These are phyloP conservation scores for Naganishia sp. DNA, from an alignment of 1,284 basidiomycete species.

Conservation along the genomic window DNA sequence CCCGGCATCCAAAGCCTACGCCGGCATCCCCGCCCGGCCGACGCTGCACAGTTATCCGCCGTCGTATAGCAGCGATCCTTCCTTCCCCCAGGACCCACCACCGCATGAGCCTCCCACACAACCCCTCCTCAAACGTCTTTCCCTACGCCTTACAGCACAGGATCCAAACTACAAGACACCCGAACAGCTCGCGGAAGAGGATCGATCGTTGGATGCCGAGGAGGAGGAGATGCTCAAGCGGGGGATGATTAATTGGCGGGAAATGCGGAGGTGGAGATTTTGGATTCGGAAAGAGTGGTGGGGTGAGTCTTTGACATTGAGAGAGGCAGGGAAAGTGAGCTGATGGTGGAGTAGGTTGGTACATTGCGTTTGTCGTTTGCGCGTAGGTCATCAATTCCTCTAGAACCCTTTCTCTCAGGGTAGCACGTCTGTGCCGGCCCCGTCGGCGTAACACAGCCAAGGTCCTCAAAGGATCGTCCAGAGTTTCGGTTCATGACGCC, in stretches of 20 bases:
- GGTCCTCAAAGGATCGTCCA: no score
- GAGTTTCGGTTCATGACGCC: no score
- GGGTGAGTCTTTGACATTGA: constrained; percentile 52
- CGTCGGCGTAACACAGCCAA: no score
- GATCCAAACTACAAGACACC: constrained; percentile 8
- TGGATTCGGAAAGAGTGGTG: constrained; percentile 60
- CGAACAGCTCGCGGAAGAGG: constrained; percentile 37
- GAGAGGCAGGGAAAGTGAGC: not conserved
- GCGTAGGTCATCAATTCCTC: constrained; percentile 2
- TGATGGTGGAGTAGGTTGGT: constrained; percentile 15
- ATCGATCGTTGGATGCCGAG: constrained; percentile 41
- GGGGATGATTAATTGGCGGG: constrained; percentile 57
- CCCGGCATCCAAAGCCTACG: not conserved
- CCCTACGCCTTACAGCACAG: not conserved
- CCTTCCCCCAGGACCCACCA: not conserved
- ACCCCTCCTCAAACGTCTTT: constrained; percentile 2
- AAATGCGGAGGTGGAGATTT: constrained; percentile 56
- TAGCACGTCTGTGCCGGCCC: no score
- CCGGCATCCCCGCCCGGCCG: not conserved
- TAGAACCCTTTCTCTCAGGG: not conserved
- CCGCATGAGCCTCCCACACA: not conserved
- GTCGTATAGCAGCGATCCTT: not conserved
- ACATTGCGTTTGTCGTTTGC: constrained; percentile 56
- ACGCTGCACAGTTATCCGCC: not conserved
- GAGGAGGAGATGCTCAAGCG: constrained; percentile 50